Base-by-base conservation (phyloP, 1,284 basidiomycete genomes). In the Moesziomyces aphidis region DNA sequence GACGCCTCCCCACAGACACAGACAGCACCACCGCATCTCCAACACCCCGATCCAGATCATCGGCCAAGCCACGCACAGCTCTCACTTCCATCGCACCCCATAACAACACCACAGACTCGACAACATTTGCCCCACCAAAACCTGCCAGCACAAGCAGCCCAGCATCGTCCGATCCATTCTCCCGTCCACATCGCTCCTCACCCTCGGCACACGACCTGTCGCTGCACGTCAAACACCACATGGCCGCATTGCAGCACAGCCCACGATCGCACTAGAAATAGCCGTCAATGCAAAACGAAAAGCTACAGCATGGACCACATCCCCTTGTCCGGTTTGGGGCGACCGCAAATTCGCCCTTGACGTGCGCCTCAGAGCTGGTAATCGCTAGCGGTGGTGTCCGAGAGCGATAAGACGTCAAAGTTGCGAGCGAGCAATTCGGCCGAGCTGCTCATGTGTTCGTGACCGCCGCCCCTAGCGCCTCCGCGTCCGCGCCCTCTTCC, bases 161-260 rank as follows among this genome's bases (percentile, higher is more conserved):
- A 28, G 57, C 61, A 22, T 56, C 31, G 17, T 61, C 57, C 13
- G 58, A 61, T 34, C 45, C 53, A 5, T 63, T 60, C 56, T 43
- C 22, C 8, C 67, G 57, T 26, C 42, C 22, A 13, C 67, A 60
- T 43, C 50, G 61, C 5, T 57, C 61, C 5, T 26, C 43, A 23
- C 50, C 50, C 21, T 55, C 67, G 0, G 26, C 61, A 3, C 57
- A 70, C 8, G 67, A 70, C 47, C 67, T 70, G 24, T 64, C 61
- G 13, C 26, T 53, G 45, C 67, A 64, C 43, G 61, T 70, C 61
- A 70, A 64, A 42, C 53, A 64, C 36, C 67, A 64, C 4, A 70
- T 70, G 61, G 67, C 67, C 49, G 57, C 61, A 42, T 48, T 70
- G 54, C 67, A 70, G 43, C 53, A 64, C 11, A 61, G 57, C 36